phyloP scores from a whole-genome alignment of 306 rosid genomes.

The Senna tora region DNA sequence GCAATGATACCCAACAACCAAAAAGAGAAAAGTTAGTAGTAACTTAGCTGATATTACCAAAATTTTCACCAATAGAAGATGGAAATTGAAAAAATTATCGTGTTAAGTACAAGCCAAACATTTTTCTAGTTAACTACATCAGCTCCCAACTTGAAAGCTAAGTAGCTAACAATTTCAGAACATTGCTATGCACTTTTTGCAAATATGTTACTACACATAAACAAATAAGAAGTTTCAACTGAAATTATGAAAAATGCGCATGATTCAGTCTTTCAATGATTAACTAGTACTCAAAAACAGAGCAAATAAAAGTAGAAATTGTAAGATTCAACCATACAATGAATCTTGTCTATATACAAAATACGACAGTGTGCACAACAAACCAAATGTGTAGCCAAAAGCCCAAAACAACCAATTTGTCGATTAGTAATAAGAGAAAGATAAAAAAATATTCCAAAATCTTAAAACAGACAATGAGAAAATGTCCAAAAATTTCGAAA shows the following conservation, averaged over 20 bases:
- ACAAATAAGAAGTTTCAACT: neutral
- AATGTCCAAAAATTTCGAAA: slow-evolving; percentile 16
- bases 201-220: too few relatives aligned
- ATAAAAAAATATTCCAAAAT: neutral
- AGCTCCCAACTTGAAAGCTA: neutral
- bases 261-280: slow-evolving; percentile 19
- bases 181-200: slow-evolving; percentile 20
- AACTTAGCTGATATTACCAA: neutral
- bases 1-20: slow-evolving; percentile 32
- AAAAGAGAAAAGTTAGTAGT: slow-evolving; percentile 14
- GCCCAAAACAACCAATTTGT: neutral
- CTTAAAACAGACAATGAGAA: neutral
- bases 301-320: slow-evolving; percentile 24
- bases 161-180: neutral
- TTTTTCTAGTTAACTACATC: neutral
- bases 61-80: neutral
- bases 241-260: slow-evolving; percentile 6
- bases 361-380: slow-evolving; percentile 33
- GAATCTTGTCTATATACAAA: slow-evolving; percentile 29
- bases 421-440: neutral
- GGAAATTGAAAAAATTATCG: neutral
- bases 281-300: slow-evolving; percentile 16
- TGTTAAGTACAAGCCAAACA: neutral
- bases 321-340: neutral
- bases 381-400: slow-evolving; percentile 15